A percentile compares a stretch with the other conserved stretches of the same genome.
Evolutionary conservation across 352 stramenopile species (phyloP).

Genomic region (Hyaloperonospora brassicae): DNA sequence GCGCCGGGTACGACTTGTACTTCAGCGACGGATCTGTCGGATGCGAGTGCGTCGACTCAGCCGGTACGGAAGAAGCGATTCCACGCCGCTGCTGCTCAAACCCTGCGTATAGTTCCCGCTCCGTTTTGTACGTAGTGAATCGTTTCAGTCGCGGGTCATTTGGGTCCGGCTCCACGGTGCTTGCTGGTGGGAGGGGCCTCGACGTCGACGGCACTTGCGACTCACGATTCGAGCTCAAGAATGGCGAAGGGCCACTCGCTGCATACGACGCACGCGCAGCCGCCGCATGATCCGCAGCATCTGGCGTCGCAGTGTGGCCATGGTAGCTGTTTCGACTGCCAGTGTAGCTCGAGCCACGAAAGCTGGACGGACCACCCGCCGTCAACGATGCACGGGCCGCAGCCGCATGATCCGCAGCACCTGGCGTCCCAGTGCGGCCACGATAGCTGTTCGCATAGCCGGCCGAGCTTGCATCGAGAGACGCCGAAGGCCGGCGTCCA

Average conservation of each 20-base stretch:
- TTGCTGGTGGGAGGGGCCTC: slow-evolving; percentile 19
- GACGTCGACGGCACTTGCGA: slow-evolving; percentile 21
- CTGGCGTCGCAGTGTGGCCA: slow-evolving; percentile 14
- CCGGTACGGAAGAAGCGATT: slow-evolving; percentile 12
- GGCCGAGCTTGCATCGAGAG: slow-evolving; percentile 15
- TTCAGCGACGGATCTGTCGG: slow-evolving; percentile 44
- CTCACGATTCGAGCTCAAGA: slow-evolving; percentile 11
- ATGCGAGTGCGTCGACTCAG: slow-evolving; percentile 37
- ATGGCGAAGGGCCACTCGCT: slow-evolving; percentile 16
- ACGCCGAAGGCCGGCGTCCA: slow-evolving; percentile 15
- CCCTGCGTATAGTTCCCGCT: slow-evolving; percentile 72
- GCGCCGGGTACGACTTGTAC: slow-evolving; percentile 55
- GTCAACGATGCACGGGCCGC: slow-evolving; percentile 20
- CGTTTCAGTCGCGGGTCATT: slow-evolving; percentile 64
- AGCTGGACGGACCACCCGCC: slow-evolving; percentile 11
- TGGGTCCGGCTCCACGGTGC: slow-evolving; percentile 27
- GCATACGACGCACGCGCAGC: slow-evolving; percentile 20
- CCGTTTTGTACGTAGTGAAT: slow-evolving; percentile 72
- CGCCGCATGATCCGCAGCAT: slow-evolving; percentile 25
- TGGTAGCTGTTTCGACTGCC: slow-evolving; percentile 23
- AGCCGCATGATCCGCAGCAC: slow-evolving; percentile 25
- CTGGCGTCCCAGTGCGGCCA: slow-evolving; percentile 14
- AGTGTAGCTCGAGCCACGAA: slow-evolving; percentile 16
- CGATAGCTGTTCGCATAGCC: slow-evolving; percentile 24
- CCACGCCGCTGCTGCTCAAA: slow-evolving; percentile 49